Conservation (phyloP, 441 rosid species). For the Syzygium syzygioides region DNA sequence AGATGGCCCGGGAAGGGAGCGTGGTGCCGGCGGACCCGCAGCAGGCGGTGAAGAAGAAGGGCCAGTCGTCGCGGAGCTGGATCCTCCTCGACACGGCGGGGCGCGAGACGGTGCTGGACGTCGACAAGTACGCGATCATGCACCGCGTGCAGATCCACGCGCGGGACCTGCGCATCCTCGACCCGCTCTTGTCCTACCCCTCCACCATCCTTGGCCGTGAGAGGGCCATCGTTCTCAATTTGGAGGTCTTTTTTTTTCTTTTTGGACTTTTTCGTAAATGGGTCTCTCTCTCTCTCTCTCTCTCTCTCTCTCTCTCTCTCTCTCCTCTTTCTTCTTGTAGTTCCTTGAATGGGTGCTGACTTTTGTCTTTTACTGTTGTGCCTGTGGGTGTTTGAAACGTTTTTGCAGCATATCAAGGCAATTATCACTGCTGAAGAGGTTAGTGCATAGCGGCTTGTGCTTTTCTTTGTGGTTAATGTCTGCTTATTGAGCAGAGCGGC, state of each 20-base stretch:
- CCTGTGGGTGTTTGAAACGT: not conserved
- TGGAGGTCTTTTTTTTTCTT: constrained; percentile 48
- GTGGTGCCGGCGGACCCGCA: constrained; percentile 70
- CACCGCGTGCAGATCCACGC: constrained; percentile 97
- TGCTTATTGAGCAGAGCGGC: not conserved
- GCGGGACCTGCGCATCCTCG: constrained; percentile 93
- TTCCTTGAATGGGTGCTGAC: not conserved
- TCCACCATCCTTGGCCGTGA: constrained; percentile 96
- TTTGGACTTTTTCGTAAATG: not conserved
- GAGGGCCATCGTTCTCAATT: constrained; percentile 83
- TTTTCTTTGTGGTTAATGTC: not conserved
- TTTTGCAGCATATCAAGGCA: constrained; percentile 86
- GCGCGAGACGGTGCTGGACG: constrained; percentile 42
- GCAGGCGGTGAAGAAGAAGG: constrained; percentile 45
- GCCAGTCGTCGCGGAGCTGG: constrained; percentile 69
- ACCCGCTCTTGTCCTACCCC: constrained; percentile 87
- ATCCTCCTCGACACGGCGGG: constrained; percentile 50
- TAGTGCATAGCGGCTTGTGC: constrained; percentile 6
- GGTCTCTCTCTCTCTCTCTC: not conserved
- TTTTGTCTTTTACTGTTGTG: not conserved
- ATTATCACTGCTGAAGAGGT: constrained; percentile 96
- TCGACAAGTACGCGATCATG: constrained; percentile 88
- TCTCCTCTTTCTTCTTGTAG: not conserved
- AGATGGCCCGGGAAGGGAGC: constrained; percentile 60
- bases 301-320: not conserved